Conservation (phyloP, 805 yeast species). For the Ogataea kodamae region DNA sequence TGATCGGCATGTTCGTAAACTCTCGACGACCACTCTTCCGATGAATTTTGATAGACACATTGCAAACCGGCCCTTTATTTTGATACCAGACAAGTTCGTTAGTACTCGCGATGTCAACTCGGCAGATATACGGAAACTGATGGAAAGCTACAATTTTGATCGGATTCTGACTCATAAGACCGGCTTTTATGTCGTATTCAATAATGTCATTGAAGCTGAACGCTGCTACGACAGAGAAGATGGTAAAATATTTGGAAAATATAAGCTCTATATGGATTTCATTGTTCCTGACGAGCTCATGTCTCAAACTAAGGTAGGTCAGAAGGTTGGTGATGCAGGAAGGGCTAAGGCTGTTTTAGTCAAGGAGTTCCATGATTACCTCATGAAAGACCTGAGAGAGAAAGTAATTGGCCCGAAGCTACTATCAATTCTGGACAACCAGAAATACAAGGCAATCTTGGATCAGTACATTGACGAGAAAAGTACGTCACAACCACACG, state of each 20-base stretch:
- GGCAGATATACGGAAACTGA: constrained; percentile 54
- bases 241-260: constrained; percentile 48
- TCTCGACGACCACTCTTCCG: constrained; percentile 38
- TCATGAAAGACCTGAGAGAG: constrained; percentile 70
- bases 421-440: constrained; percentile 56
- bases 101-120: constrained; percentile 46
- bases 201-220: constrained; percentile 53
- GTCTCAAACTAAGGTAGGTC: constrained; percentile 27
- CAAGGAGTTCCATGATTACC: constrained; percentile 59
- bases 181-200: constrained; percentile 74
- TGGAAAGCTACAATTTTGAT: constrained; percentile 62
- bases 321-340: constrained; percentile 38
- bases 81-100: constrained; percentile 49
- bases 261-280: constrained; percentile 55
- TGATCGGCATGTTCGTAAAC: constrained; percentile 31
- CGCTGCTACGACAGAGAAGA: constrained; percentile 59
- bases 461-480: constrained; percentile 33
- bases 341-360: constrained; percentile 58
- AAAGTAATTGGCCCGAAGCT: constrained; percentile 68
- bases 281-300: constrained; percentile 45
- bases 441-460: constrained; percentile 49
- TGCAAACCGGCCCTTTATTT: constrained; percentile 55
- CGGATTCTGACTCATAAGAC: constrained; percentile 56
- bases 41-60: constrained; percentile 45
- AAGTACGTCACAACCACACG: constrained; percentile 17